Evolutionary conservation across 805 yeast species (phyloP).

Genomic region (Starmerella roubikii): DNA sequence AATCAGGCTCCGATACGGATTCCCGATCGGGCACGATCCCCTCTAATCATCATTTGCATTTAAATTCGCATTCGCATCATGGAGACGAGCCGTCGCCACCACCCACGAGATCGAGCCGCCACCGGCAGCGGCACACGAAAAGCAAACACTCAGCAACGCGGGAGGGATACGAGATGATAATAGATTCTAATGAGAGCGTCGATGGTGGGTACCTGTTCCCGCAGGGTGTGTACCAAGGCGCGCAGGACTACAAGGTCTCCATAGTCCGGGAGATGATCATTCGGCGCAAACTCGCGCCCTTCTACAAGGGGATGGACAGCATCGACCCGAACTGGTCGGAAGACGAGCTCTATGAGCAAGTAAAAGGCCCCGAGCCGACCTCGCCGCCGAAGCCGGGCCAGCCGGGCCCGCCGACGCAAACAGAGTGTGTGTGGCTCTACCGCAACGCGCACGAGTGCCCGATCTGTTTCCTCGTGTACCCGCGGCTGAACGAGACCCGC

Average conservation of each 20-base stretch:
- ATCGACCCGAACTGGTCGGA: constrained; percentile 60
- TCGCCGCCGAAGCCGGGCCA: constrained; percentile 6
- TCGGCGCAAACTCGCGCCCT: constrained; percentile 70
- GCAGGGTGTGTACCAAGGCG: constrained; percentile 66
- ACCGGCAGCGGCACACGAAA: constrained; percentile 3
- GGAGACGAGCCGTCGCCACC: not conserved
- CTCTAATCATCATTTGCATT: too few species aligned
- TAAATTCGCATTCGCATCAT: not conserved
- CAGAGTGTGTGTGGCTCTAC: constrained; percentile 43
- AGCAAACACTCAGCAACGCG: too few species aligned
- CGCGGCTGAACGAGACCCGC: constrained; percentile 62
- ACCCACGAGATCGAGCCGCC: not conserved
- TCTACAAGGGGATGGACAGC: constrained; percentile 79
- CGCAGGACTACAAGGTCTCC: constrained; percentile 60
- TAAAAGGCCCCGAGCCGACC: not conserved
- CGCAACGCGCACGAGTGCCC: constrained; percentile 73
- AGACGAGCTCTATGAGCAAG: constrained; percentile 38
- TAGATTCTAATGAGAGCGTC: constrained; percentile 43
- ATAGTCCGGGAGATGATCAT: constrained; percentile 61
- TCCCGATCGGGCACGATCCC: not conserved
- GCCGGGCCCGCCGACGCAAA: constrained; percentile 12
- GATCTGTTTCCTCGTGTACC: constrained; percentile 80
- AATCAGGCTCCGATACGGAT: constrained; percentile 11
- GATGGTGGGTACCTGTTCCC: constrained; percentile 95
- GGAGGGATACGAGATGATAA: constrained; percentile 18